Conservation (phyloP, 306 rosid genomes). For the Cicer yamashitae region DNA sequence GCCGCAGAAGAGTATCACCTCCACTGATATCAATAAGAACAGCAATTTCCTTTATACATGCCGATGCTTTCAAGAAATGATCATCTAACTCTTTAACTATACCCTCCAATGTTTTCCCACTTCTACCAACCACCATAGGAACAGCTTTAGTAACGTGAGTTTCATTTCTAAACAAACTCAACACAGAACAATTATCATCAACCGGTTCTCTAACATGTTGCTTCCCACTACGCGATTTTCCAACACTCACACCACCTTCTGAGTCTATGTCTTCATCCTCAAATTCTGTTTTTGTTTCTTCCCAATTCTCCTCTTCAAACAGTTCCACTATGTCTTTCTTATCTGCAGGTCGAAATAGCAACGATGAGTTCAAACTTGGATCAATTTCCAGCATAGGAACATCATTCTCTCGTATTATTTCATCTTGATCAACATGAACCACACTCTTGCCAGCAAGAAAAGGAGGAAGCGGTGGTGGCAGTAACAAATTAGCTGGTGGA, state of each 20-base stretch:
- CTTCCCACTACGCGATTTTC: slow-evolving; percentile 48
- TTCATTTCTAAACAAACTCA: slow-evolving; percentile 51
- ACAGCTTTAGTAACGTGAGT: slow-evolving; percentile 34
- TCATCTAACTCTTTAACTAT: slow-evolving; percentile 79
- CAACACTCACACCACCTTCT: slow-evolving; percentile 54
- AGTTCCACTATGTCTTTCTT: slow-evolving; percentile 53
- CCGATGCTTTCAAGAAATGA: slow-evolving; percentile 81
- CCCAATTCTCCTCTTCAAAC: slow-evolving; percentile 75
- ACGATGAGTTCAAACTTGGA: slow-evolving; percentile 42
- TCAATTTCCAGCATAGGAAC: slow-evolving; percentile 40
- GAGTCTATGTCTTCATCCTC: slow-evolving; percentile 72
- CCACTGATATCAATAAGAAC: slow-evolving; percentile 74
- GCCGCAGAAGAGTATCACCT: slow-evolving; percentile 58
- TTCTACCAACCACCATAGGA: slow-evolving; percentile 52
- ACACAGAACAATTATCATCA: slow-evolving; percentile 52
- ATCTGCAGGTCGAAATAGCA: slow-evolving; percentile 39
- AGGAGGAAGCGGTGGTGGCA: slow-evolving; percentile 77
- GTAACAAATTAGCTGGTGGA: slow-evolving; percentile 60
- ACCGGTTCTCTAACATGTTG: slow-evolving; percentile 47
- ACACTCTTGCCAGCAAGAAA: slow-evolving; percentile 57
- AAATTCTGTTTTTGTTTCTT: slow-evolving; percentile 73
- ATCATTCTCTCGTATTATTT: slow-evolving; percentile 50
- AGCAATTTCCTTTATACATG: slow-evolving; percentile 75
- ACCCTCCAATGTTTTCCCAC: slow-evolving; percentile 71
- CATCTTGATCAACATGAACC: slow-evolving; percentile 44